phyloP scores from a whole-genome alignment of 2,329 filamentous ascomycete genomes.

The Sporothrix schenckii region DNA sequence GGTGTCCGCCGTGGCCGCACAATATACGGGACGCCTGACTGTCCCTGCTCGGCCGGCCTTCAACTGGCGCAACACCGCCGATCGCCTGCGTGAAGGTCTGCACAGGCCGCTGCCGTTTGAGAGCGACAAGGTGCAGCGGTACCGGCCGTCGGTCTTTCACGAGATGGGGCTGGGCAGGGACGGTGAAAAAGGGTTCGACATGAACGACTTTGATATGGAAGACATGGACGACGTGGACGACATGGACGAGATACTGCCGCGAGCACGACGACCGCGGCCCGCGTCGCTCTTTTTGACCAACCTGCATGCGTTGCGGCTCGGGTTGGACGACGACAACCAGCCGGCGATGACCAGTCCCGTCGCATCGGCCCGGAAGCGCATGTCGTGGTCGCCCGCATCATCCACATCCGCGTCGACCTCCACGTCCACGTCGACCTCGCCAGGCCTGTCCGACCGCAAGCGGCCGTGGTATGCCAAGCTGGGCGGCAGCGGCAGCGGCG shows the following conservation, averaged over 20 bases:
- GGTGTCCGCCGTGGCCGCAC: neutral
- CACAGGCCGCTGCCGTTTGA: slow-evolving; percentile 21
- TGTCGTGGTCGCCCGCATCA: neutral
- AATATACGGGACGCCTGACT: neutral
- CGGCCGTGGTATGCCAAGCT: slow-evolving; percentile 26
- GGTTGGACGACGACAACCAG: neutral
- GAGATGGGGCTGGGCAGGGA: neutral
- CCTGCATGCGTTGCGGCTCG: neutral
- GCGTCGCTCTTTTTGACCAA: neutral
- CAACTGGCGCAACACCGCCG: slow-evolving; percentile 19
- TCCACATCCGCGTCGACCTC: neutral
- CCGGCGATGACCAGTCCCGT: neutral
- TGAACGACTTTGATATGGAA: neutral
- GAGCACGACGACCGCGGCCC: neutral
- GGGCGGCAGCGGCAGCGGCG: slow-evolving; percentile 4
- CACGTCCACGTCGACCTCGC: neutral
- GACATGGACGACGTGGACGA: neutral
- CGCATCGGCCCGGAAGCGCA: neutral
- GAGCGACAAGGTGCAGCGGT: neutral
- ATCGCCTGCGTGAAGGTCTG: slow-evolving; percentile 10
- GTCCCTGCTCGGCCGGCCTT: slow-evolving; percentile 15
- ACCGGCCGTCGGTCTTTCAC: neutral
- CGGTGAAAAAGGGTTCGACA: neutral
- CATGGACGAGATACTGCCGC: slow-evolving; percentile 9
- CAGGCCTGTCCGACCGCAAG: neutral